A percentile compares a stretch with the other conserved stretches of the same genome.
Evolutionary conservation across 2,329 filamentous ascomycete genomes (phyloP).

Genomic region (Dothideomycetidae sp.): DNA sequence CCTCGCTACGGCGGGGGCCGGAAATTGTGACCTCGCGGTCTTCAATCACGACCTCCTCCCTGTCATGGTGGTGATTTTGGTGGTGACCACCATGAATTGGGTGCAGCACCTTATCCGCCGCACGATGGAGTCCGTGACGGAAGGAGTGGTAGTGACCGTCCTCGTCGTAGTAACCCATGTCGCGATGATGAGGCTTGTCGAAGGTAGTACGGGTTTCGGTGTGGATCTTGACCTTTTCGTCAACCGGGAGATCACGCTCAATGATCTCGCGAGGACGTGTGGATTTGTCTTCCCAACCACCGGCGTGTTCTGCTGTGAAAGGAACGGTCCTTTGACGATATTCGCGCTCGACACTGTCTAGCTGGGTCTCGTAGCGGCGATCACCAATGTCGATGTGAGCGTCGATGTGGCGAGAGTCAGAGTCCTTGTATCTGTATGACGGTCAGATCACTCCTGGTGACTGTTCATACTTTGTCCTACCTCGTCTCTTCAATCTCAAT

Average conservation of each 20-base stretch:
- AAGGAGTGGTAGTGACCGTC: slow-evolving; percentile 62
- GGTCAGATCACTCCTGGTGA: slow-evolving; percentile 4
- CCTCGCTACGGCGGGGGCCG: slow-evolving; percentile 20
- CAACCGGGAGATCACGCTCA: slow-evolving; percentile 23
- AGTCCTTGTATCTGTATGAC: slow-evolving; percentile 39
- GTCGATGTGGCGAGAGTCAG: slow-evolving; percentile 45
- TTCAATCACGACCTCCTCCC: slow-evolving; percentile 32
- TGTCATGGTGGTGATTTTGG: slow-evolving; percentile 35
- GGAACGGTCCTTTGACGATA: slow-evolving; percentile 27
- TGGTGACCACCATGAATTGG: slow-evolving; percentile 41
- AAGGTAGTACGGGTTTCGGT: slow-evolving; percentile 36
- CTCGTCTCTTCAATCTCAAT: slow-evolving; percentile 38
- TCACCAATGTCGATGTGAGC: slow-evolving; percentile 53
- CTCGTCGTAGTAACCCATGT: slow-evolving; percentile 72
- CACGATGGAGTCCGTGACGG: slow-evolving; percentile 54
- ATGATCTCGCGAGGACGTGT: slow-evolving; percentile 24
- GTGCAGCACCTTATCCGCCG: slow-evolving; percentile 50
- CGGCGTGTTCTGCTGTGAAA: slow-evolving; percentile 27
- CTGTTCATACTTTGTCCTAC: slow-evolving; percentile 24
- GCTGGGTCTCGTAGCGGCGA: slow-evolving; percentile 28
- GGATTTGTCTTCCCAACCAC: slow-evolving; percentile 27
- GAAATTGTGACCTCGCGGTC: slow-evolving; percentile 32
- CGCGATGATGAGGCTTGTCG: slow-evolving; percentile 40
- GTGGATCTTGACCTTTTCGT: slow-evolving; percentile 37
- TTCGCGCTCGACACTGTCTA: slow-evolving; percentile 36